Evolutionary conservation across 441 rosid species (phyloP), one percentile per base, ranked within the genome.

Genomic region (Macaranga tanarius): DNA sequence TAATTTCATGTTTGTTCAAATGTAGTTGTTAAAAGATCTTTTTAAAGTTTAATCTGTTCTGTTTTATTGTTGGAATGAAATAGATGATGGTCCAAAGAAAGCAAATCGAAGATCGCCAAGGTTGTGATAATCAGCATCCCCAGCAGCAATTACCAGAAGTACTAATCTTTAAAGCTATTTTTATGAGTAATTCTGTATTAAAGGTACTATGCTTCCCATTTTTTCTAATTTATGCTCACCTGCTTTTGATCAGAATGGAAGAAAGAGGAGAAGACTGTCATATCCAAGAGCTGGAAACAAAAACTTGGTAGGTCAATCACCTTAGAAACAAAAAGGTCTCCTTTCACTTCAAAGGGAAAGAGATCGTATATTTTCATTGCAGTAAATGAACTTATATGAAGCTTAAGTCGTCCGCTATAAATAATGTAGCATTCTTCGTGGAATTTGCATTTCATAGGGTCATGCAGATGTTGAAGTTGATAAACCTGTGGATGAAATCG

Each of bases 401-500:
- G 67, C 55, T 11, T 26, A 47, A 34, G 47, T 15, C 47, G 17
- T 64, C 23, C 42, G 60, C 16, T 31, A 11, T 5, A 34, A 34
- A 4, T 34, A 22, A 20, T 55, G 20, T 19, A 26, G 20, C 6
- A 45, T 45, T 58, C 51, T 73, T 62, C 23, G 9, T 78, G 64
- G 48, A 50, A 65, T 65, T 65, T 71, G 55, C 73, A 45, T 58
- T 58, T 66, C 50, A 7, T 65, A 82, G 85, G 81, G 66, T 25
- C 22, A 5, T 66, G 22, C 19, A 26, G 69, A 79, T 62, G 83
- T 73, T 42, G 82, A 82, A 71, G 80, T 64, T 40, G 59, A 73
- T 52, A 75, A 73, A 48, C 60, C 82, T 55, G 73, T 65, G 31
- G 83, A 79, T 75, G 86, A 78, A 58, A 75, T 82, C 20, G 87